Evolutionary conservation across 2,329 filamentous ascomycete genomes (phyloP), one percentile per base, ranked within the genome.

Genomic region (Tolypocladium nubicola): DNA sequence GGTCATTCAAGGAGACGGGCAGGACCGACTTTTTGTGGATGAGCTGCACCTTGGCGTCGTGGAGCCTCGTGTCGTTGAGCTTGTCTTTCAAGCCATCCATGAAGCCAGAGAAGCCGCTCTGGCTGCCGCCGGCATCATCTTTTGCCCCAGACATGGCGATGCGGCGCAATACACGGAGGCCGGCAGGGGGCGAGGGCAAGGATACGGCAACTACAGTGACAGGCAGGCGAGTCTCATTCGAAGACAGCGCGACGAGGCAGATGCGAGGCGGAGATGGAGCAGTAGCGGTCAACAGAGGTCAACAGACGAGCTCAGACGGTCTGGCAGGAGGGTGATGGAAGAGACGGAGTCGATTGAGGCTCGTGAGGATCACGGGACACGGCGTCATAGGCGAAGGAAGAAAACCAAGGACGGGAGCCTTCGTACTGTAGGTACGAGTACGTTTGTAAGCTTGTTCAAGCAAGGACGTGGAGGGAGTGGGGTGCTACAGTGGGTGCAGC

Each of bases 1-100:
- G 14, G 16, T n/a, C 30, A 4, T 26, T 4, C 30, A 11, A 53
- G 26, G 6, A 38, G 19, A 35, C 38, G 41, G 40, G 23, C 30
- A 23, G n/a, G 62, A 62, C 68, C 43, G 65, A 84, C 82, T 86
- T 86, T 65, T 82, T 79, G 65, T 86, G 79, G 55, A 76, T 77
- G 39, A 86, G 66, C 45, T 73, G 71, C 56, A 84, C 71, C 66
- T 85, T 86, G 61, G 77, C 73, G 61, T 84, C 80, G 61, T 82
- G 76, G 0, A 86, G 69, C 62, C 79, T 78, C 1, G 76, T 77
- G 52, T 79, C 73, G 52, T 78, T 71, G 4, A 85, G 70, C 66
- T 82, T 84, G 54, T 84, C 80, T 61, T 78, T 83, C 37, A 84
- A 62, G 64, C 77, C 80, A 30, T 79, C 73, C 26, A 74, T 64